Evolutionary conservation across 2,329 filamentous ascomycete genomes (phyloP).

Genomic region (Aspergillus candidus): DNA sequence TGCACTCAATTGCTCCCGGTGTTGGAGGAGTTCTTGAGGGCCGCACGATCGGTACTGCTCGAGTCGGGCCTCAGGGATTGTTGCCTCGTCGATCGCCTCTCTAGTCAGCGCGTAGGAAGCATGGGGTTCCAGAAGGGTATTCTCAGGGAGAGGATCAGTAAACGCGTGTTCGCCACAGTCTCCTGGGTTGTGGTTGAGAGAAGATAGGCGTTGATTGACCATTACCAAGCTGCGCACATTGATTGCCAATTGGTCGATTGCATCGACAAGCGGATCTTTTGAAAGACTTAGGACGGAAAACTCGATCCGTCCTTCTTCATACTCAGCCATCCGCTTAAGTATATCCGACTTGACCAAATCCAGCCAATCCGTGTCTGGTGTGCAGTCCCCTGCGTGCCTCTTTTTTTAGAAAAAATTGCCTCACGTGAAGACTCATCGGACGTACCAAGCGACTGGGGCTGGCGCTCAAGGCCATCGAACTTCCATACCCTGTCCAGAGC

Average conservation of each 20-base stretch:
- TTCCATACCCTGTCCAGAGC: slow-evolving; percentile 73
- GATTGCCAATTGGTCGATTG: slow-evolving; percentile 39
- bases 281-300: slow-evolving; percentile 74
- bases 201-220: slow-evolving; percentile 28
- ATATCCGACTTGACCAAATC: slow-evolving; percentile 59
- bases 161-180: slow-evolving; percentile 1
- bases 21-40: slow-evolving; percentile 26
- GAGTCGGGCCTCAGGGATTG: slow-evolving; percentile 19
- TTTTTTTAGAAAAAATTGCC: neutral
- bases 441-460: slow-evolving; percentile 59
- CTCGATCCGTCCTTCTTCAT: slow-evolving; percentile 59
- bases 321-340: slow-evolving; percentile 59
- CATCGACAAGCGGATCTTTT: slow-evolving; percentile 53
- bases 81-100: slow-evolving; percentile 28
- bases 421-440: neutral
- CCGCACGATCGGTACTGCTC: slow-evolving; percentile 20
- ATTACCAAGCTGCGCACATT: slow-evolving; percentile 43
- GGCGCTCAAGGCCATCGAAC: slow-evolving; percentile 73
- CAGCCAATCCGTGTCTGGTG: slow-evolving; percentile 57
- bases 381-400: slow-evolving; percentile 32
- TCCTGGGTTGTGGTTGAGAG: neutral
- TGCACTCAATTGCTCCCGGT: slow-evolving; percentile 22
- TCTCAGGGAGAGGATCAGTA: slow-evolving; percentile 10
- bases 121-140: slow-evolving; percentile 28
- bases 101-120: slow-evolving; percentile 32